A percentile compares a stretch with the other conserved stretches of the same genome.
These are phyloP conservation scores for Saksenaea vasiformis DNA, from an alignment of 371 early-diverging fungal species.

Conservation along the genomic window DNA sequence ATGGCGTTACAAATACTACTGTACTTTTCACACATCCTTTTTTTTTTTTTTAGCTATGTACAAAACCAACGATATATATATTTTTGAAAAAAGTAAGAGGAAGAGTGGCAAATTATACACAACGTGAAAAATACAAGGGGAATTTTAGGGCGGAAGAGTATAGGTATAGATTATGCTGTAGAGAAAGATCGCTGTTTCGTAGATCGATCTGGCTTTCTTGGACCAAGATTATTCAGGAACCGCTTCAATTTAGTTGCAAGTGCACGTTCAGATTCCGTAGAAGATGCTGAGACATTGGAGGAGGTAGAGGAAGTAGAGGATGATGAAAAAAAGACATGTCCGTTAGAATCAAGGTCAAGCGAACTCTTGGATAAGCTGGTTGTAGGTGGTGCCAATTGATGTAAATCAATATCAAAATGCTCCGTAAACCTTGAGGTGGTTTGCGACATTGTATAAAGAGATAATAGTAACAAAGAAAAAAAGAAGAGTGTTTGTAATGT, in stretches of 20 bases:
- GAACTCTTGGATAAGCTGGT: background rate
- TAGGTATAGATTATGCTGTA: background rate
- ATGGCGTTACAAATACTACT: no score
- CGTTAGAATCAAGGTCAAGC: background rate
- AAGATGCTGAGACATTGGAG: background rate
- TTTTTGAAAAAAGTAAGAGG: no score
- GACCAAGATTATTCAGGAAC: background rate
- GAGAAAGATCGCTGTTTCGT: background rate
- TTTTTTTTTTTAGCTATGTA: no score
- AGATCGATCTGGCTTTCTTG: background rate
- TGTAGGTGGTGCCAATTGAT: background rate
- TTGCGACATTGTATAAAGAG: background rate
- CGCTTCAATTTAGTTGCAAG: background rate
- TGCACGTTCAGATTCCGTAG: background rate
- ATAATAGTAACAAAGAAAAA: background rate
- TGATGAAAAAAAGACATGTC: background rate
- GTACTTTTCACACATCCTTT: no score
- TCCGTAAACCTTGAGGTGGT: background rate
- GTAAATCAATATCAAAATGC: background rate
- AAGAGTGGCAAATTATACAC: no score
- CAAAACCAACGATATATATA: no score
- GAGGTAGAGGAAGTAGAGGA: background rate
- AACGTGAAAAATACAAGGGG: background rate
- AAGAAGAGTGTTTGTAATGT: background rate
- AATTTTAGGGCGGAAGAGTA: background rate